phyloP scores from a whole-genome alignment of 768 basidiomycete species.

The Piloderma croceum region DNA sequence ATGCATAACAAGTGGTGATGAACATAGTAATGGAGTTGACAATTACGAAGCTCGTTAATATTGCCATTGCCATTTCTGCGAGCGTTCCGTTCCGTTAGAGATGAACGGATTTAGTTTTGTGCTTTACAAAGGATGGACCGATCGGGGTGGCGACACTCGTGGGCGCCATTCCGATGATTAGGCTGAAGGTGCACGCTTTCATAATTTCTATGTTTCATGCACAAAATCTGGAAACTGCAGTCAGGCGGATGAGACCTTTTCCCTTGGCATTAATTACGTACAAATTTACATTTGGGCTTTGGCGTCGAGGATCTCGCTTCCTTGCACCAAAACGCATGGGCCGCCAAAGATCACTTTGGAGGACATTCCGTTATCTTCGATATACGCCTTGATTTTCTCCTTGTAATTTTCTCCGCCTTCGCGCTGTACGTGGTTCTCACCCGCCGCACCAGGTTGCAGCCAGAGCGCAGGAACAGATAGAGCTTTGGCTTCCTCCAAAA shows the following conservation, averaged over 20 bases:
- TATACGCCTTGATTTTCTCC: conserved; percentile 53
- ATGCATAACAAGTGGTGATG: too few species aligned
- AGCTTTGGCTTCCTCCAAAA: conserved; percentile 64
- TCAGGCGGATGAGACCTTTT: background rate
- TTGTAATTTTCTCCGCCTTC: too few species aligned
- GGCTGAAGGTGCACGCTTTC: background rate
- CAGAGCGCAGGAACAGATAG: conserved; percentile 73
- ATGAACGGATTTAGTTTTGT: too few species aligned
- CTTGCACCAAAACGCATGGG: conserved; percentile 75
- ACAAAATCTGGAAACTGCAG: background rate
- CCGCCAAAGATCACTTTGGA: conserved; percentile 77
- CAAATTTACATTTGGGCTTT: conserved; percentile 8
- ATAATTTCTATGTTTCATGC: background rate
- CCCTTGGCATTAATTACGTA: background rate
- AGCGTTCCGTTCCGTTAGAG: too few species aligned
- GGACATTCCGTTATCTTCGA: conserved; percentile 57
- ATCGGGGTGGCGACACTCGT: too few species aligned
- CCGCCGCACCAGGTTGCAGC: conserved; percentile 87
- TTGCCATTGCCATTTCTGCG: too few species aligned
- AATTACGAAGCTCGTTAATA: too few species aligned
- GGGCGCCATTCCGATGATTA: too few species aligned
- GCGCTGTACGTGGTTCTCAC: too few species aligned
- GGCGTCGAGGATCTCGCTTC: conserved; percentile 54
- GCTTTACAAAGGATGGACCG: too few species aligned
- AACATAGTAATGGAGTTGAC: too few species aligned